Evolutionary conservation across 139 green algal genomes (phyloP).

Genomic region (Coccomyxa sp.): DNA sequence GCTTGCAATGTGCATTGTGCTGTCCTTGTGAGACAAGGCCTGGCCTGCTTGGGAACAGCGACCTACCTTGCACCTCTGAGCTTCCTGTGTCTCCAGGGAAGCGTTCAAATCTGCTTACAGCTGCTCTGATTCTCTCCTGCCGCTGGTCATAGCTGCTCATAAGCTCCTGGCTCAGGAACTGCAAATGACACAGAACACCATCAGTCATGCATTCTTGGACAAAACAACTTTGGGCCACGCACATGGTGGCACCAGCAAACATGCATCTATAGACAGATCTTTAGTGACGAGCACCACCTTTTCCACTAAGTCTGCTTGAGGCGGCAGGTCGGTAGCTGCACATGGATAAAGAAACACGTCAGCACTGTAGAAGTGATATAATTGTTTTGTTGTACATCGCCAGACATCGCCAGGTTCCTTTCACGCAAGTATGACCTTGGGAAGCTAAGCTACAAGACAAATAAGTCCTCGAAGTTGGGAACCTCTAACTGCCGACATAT

Average conservation of each 20-base stretch:
- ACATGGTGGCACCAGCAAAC: not conserved
- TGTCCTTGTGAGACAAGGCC: not conserved
- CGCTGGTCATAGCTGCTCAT: constrained; percentile 9
- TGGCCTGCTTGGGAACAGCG: not conserved
- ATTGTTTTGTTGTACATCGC: no score
- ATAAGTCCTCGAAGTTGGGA: no score
- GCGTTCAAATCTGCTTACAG: constrained; percentile 34
- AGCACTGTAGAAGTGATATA: not conserved
- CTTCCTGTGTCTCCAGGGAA: constrained; percentile 46
- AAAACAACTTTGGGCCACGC: not conserved
- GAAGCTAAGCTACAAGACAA: no score
- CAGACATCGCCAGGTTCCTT: no score
- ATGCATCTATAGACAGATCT: not conserved
- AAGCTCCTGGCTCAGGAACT: constrained; percentile 24
- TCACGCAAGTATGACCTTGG: no score
- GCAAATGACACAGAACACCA: not conserved
- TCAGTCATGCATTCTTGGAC: not conserved
- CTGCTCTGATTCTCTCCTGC: constrained; percentile 4
- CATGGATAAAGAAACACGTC: not conserved
- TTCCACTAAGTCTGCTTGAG: constrained; percentile 20
- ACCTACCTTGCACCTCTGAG: constrained; percentile 53
- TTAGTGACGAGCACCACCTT: not conserved
- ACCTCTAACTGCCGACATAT: no score
- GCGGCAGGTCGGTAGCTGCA: not conserved
- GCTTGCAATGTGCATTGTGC: not conserved